Evolutionary conservation across 108 stramenopile species (phyloP), one percentile per base, ranked within the genome.

Genomic region (Phaeodactylum tricornutum): DNA sequence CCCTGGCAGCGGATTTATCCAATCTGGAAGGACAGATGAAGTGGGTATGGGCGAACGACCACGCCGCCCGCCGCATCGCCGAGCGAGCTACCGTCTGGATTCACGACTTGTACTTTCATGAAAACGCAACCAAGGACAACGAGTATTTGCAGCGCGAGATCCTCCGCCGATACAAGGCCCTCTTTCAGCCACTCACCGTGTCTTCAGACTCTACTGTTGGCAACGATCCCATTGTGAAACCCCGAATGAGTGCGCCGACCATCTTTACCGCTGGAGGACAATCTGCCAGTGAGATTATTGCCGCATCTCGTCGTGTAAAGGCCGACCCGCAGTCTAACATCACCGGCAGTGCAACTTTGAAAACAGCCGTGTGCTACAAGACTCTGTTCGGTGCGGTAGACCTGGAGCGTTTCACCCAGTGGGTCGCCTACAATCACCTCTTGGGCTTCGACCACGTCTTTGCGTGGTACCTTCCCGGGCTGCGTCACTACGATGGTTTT

Each of bases 21-120:
- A 62, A 79, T 53, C 36, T 59, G 16, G 55, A 71, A 30, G 63
- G 60, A 28, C 53, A 59, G 43, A 29, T 79, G 29, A 40, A 55
- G 30, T 79, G 77, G 77, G 30, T 62, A 11, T 46, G 59, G 29
- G 36, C 63, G 37, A 42, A 79, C 35, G 31, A 67, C 16, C 41
- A 67, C 19, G 61, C 71, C 39, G 63, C 58, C 19, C 31, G 30
- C 20, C 20, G n/a, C 26, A 79, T 79, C 24, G 46, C 72, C 1
- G 38, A 64, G 47, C 65, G 67, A 30, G 67, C 53, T n/a, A 63
- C 71, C 1, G 27, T 69, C 11, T 77, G 57, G 61, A 68, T 72
- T 24, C 45, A 65, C 19, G 68, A 77, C 50, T 6, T 72, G 8
- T 1, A 56, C 4, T 55, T 49, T 40, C 62, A 64, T 56, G 46